Percentiles rank a stretch among this genome's conserved stretches.
Evolutionary conservation across 1,284 basidiomycete species (phyloP).

Genomic region (Leccinum fuscescens): DNA sequence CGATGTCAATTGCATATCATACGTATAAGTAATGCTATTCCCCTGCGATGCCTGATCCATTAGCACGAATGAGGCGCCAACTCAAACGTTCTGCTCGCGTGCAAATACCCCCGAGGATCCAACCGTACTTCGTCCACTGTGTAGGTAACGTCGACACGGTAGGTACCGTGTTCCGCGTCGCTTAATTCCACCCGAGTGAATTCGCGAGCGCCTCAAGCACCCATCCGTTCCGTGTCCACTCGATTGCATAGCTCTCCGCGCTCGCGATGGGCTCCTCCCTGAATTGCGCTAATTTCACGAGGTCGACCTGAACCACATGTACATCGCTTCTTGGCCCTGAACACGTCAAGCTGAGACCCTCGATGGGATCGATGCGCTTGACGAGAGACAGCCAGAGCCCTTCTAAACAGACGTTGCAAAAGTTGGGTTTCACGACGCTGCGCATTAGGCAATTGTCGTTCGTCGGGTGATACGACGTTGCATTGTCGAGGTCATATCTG

Average conservation of each 20-base stretch:
- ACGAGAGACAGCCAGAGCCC: conserved; percentile 70
- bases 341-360: conserved; percentile 38
- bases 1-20: conserved; percentile 14
- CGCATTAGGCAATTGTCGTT: conserved; percentile 88
- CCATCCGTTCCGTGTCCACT: conserved; percentile 50
- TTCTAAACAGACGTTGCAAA: conserved; percentile 76
- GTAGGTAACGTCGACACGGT: conserved; percentile 49
- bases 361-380: conserved; percentile 57
- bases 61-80: conserved; percentile 7
- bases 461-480: conserved; percentile 70
- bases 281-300: conserved; percentile 62
- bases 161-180: conserved; percentile 40
- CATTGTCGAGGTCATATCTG: conserved; percentile 60
- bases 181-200: conserved; percentile 44
- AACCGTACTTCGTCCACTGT: conserved; percentile 55
- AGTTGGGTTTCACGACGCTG: conserved; percentile 63
- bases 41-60: neutral
- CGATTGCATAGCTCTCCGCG: conserved; percentile 53
- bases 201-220: conserved; percentile 47
- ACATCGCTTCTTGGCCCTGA: conserved; percentile 13
- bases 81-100: conserved; percentile 21
- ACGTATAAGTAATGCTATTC: conserved; percentile 11
- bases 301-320: conserved; percentile 40
- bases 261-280: conserved; percentile 36
- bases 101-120: conserved; percentile 40